Evolutionary conservation across 306 rosid genomes (phyloP).

Genomic region (Cajanus cajan): DNA sequence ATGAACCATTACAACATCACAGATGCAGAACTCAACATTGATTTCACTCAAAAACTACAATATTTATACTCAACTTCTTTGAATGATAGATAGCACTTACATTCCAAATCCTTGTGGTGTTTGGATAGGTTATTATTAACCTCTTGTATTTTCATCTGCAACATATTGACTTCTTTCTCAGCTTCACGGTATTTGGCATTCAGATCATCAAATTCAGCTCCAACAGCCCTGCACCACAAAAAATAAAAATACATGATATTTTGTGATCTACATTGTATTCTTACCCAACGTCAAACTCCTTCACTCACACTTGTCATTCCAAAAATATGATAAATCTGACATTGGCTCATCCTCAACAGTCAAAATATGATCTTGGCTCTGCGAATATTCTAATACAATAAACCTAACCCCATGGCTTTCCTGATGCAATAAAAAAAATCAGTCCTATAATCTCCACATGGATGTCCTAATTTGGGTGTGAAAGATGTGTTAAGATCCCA

Average conservation of each 20-base stretch:
- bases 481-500: neutral
- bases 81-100: conserved; percentile 51
- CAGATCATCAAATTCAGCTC: conserved; percentile 68
- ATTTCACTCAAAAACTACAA: conserved; percentile 11
- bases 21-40: conserved; percentile 13
- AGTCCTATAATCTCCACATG: neutral
- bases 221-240: conserved; percentile 52
- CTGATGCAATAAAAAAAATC: neutral
- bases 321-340: neutral
- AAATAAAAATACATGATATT: conserved; percentile 19
- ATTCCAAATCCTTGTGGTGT: conserved; percentile 73
- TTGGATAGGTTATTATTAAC: conserved; percentile 60
- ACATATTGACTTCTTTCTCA: conserved; percentile 80
- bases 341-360: neutral
- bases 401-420: neutral
- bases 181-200: conserved; percentile 69
- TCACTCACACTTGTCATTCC: neutral
- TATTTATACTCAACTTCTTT: conserved; percentile 4
- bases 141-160: conserved; percentile 76
- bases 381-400: neutral
- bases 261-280: neutral
- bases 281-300: neutral
- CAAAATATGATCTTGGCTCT: neutral
- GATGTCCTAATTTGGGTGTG: neutral
- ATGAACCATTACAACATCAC: neutral